Conservation (phyloP, 371 early-diverging fungal genomes). For the Conidiobolus incongruus region DNA sequence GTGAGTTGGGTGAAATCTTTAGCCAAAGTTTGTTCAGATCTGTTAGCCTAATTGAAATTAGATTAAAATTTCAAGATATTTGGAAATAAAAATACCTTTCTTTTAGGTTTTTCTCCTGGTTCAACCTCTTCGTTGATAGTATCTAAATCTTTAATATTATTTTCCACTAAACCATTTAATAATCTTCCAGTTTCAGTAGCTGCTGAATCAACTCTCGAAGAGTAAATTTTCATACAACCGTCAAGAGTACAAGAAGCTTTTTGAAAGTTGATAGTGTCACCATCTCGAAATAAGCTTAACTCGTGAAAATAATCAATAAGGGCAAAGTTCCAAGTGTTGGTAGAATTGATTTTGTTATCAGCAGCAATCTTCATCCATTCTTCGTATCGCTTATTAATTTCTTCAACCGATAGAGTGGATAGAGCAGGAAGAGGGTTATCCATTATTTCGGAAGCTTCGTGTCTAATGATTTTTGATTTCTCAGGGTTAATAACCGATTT, state of each 20-base stretch:
- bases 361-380: conserved; percentile 96
- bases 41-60: neutral
- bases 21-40: conserved; percentile 43
- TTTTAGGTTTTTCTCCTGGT: conserved; percentile 15
- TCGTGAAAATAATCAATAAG: conserved; percentile 97
- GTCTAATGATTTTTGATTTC: too few species aligned
- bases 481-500: too few species aligned
- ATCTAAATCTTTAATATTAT: too few species aligned
- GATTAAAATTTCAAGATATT: neutral
- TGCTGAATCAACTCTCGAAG: conserved; percentile 96
- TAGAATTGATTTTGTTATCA: conserved; percentile 94
- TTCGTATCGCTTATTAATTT: conserved; percentile 19
- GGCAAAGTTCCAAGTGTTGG: conserved; percentile 95
- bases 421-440: conserved; percentile 5
- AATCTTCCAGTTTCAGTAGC: conserved; percentile 88
- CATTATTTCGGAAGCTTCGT: too few species aligned
- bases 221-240: conserved; percentile 97
- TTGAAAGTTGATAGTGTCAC: conserved; percentile 96
- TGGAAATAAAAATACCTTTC: conserved; percentile 10
- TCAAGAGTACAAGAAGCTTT: conserved; percentile 98
- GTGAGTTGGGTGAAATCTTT: conserved; percentile 56
- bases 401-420: conserved; percentile 6
- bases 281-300: conserved; percentile 80
- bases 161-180: conserved; percentile 62
- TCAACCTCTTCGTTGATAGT: conserved; percentile 21